Percentiles rank a stretch among this genome's conserved stretches.
Evolutionary conservation across 2,329 filamentous ascomycete genomes (phyloP).

Genomic region (Aspergillus floridensis): DNA sequence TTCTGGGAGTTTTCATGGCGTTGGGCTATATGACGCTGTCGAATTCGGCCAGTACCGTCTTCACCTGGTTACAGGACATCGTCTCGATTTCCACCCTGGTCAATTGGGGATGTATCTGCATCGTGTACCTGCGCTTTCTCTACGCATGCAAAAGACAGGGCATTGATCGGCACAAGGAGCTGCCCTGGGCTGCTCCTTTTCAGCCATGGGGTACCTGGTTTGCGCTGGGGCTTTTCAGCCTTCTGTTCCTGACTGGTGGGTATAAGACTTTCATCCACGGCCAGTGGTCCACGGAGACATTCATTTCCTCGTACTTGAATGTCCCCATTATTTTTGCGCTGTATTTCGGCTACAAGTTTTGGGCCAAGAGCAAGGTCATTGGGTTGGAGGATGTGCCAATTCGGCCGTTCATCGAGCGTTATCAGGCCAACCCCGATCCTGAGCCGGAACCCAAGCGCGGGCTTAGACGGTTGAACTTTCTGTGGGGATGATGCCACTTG

Average conservation of each 20-base stretch:
- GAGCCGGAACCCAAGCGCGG: conserved; percentile 22
- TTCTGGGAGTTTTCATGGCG: conserved; percentile 55
- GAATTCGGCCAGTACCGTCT: conserved; percentile 53
- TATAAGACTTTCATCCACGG: conserved; percentile 49
- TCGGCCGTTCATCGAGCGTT: conserved; percentile 34
- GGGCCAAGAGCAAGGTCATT: conserved; percentile 38
- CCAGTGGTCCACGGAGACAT: conserved; percentile 55
- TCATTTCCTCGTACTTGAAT: conserved; percentile 58
- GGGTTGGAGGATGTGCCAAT: conserved; percentile 34
- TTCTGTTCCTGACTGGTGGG: conserved; percentile 67
- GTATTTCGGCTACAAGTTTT: conserved; percentile 43
- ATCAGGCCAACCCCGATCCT: conserved; percentile 27
- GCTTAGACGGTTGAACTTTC: conserved; percentile 23
- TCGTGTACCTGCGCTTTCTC: conserved; percentile 54
- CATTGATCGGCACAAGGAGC: conserved; percentile 29
- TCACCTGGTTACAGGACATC: conserved; percentile 66
- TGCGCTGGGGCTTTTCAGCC: conserved; percentile 53
- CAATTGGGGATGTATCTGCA: conserved; percentile 59
- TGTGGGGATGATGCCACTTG: conserved; percentile 22
- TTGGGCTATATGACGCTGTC: conserved; percentile 64
- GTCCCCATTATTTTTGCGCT: conserved; percentile 56
- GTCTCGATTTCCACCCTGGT: conserved; percentile 39
- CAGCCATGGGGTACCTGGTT: conserved; percentile 62
- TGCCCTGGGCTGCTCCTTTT: conserved; percentile 51
- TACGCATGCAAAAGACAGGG: conserved; percentile 42